Evolutionary conservation across 306 rosid genomes (phyloP), one percentile per base, ranked within the genome.

Genomic region (Prunus salicina): DNA sequence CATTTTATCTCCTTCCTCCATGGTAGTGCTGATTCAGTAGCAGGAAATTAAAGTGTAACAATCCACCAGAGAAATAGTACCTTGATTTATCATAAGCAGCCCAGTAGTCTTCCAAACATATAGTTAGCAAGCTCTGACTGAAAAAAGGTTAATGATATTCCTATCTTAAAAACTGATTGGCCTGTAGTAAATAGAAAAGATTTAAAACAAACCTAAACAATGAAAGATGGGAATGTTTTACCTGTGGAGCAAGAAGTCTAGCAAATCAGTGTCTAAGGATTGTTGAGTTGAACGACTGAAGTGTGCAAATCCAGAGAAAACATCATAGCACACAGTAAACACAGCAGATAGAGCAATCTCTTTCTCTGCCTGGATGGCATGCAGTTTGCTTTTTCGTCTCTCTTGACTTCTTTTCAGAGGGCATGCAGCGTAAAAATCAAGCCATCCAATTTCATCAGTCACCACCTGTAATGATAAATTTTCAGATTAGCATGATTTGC

Each of bases 371-470:
- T 88, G 96, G 45, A 83, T 27, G 50, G 85, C 65, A 27, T 77
- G 82, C 51, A 75, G 76, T 85, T 85, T 87, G 32, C 84, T 27
- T 83, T 83, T 84, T 64, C 76, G 81, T 72, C 88, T 82, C 82
- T 71, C 87, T 77, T 47, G 77, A 84, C 71, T 19, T 47, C 82
- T 76, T 63, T 80, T 56, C 16, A 66, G 82, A 80, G 69, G 81
- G 79, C 81, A 81, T 20, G 87, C 72, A 67, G 78, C 83, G 30
- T 91, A 87, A 74, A 91, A 88, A 85, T 91, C 87, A 80, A 91
- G 85, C 96, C 93, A 90, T 50, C 88, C 90, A 64, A 88, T 87
- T 84, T 90, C 96, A 80, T 83, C 90, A 19, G 85, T 80, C 30
- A 88, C 96, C 19, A 88, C 78, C 96, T 90, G 81, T 76, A 65